Evolutionary conservation across 768 basidiomycete genomes (phyloP).

Genomic region (Boletus vermiculosoides): DNA sequence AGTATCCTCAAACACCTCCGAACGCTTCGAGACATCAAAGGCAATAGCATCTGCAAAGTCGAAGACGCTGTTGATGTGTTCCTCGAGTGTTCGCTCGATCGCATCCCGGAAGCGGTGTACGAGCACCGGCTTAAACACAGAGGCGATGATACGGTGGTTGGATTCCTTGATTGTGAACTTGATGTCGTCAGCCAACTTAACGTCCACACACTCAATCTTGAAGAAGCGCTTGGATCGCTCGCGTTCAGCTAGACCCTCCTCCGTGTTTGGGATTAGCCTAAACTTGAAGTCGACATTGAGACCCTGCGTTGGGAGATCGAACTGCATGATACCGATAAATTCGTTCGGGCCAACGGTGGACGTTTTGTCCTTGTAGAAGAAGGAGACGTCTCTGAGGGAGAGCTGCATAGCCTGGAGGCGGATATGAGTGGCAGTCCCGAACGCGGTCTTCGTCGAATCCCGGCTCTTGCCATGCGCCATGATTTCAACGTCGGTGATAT

Average conservation of each 20-base stretch:
- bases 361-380: conserved; percentile 68
- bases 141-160: conserved; percentile 61
- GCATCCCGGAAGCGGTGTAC: conserved; percentile 56
- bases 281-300: conserved; percentile 68
- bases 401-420: conserved; percentile 66
- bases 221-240: conserved; percentile 49
- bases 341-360: conserved; percentile 52
- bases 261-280: conserved; percentile 55
- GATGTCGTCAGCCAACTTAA: conserved; percentile 57
- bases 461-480: conserved; percentile 37
- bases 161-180: conserved; percentile 53
- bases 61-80: conserved; percentile 50
- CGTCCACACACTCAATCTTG: conserved; percentile 53
- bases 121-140: conserved; percentile 64
- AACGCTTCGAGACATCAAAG: conserved; percentile 56
- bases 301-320: conserved; percentile 64
- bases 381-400: conserved; percentile 62
- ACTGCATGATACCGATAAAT: conserved; percentile 59
- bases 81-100: conserved; percentile 54
- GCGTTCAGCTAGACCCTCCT: conserved; percentile 44
- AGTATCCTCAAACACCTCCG: conserved; percentile 63
- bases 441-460: conserved; percentile 41
- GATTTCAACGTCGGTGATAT: conserved; percentile 64
- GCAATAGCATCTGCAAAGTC: conserved; percentile 55
- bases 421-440: conserved; percentile 66